These are phyloP conservation scores for Bisporella sp. DNA, from an alignment of 2,329 filamentous ascomycete species.

Conservation along the genomic window DNA sequence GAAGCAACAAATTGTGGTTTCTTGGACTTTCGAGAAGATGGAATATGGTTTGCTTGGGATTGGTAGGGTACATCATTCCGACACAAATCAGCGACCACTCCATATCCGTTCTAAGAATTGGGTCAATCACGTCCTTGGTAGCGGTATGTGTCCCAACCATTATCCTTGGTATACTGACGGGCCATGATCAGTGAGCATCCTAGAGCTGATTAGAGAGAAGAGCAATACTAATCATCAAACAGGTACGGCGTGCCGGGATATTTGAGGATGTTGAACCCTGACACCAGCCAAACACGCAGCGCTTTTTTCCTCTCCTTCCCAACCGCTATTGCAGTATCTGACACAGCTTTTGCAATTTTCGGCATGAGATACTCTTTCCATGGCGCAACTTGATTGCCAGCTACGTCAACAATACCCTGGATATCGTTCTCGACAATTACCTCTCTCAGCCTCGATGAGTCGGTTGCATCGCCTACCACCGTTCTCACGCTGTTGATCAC, in stretches of 20 bases:
- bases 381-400: constrained; percentile 31
- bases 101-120: constrained; percentile 14
- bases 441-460: constrained; percentile 27
- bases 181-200: not conserved
- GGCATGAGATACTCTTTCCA: constrained; percentile 31
- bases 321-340: constrained; percentile 28
- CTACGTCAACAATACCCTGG: constrained; percentile 34
- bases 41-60: constrained; percentile 27
- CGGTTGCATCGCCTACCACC: constrained; percentile 32
- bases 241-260: constrained; percentile 28
- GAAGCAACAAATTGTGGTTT: constrained; percentile 10
- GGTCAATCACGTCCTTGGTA: constrained; percentile 10
- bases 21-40: constrained; percentile 25
- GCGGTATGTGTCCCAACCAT: constrained; percentile 7
- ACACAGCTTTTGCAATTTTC: constrained; percentile 30
- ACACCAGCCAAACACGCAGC: constrained; percentile 33
- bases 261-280: constrained; percentile 29
- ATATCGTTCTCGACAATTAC: constrained; percentile 31
- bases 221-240: constrained; percentile 29
- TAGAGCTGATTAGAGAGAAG: not conserved
- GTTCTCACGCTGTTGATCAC: constrained; percentile 27
- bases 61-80: constrained; percentile 29
- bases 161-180: constrained; percentile 4
- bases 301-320: constrained; percentile 27
- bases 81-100: constrained; percentile 34